Evolutionary conservation across 2,329 filamentous ascomycete genomes (phyloP).

Genomic region (Madurella mycetomatis): DNA sequence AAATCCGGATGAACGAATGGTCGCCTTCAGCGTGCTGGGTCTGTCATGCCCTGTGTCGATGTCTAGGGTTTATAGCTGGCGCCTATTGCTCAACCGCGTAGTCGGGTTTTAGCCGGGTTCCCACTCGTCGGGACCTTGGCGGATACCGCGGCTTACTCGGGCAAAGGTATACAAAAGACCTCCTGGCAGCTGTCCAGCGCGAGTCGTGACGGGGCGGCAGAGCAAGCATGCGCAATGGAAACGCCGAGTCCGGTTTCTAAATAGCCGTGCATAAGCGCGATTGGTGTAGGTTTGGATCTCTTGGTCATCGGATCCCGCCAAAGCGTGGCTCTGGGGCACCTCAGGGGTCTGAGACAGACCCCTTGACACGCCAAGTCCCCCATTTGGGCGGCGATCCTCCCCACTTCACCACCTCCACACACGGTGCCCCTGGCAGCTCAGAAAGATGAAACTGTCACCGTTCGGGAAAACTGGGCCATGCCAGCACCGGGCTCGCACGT

Average conservation of each 20-base stretch:
- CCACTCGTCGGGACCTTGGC: not conserved
- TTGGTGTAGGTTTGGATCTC: not conserved
- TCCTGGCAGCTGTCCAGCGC: not conserved
- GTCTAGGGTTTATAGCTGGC: too few species aligned
- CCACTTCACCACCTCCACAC: not conserved
- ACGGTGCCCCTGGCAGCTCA: conserved; percentile 2
- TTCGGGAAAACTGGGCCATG: conserved; percentile 6
- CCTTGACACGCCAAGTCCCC: conserved; percentile 9
- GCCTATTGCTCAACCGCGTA: too few species aligned
- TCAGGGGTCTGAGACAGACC: conserved; percentile 1
- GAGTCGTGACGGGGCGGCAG: conserved; percentile 14
- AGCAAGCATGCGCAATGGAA: not conserved
- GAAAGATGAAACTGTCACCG: conserved; percentile 12
- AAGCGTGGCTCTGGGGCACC: conserved; percentile 1
- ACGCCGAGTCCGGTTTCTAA: conserved; percentile 11
- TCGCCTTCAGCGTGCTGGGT: too few species aligned
- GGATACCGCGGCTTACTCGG: not conserved
- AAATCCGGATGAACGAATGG: too few species aligned
- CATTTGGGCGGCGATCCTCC: conserved; percentile 9
- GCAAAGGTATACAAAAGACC: not conserved
- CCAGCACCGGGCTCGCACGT: not conserved
- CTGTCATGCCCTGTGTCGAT: too few species aligned
- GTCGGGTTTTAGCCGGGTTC: too few species aligned
- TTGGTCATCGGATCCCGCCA: not conserved
- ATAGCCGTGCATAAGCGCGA: not conserved